Base-by-base conservation (phyloP, 805 yeast species). In the Spathaspora sp. region DNA sequence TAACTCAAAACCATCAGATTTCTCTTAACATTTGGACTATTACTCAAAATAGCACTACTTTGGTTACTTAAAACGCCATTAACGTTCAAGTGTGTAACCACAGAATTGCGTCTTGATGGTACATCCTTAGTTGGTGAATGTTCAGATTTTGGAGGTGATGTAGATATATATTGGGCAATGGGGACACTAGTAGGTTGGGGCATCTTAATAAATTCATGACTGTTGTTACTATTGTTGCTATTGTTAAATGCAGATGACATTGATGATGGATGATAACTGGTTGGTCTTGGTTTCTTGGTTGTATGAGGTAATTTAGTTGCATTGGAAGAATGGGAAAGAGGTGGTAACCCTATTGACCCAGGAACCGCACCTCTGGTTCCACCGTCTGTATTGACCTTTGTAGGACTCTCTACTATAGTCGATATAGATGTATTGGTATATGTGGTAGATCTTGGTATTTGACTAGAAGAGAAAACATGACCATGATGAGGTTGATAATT, bases 231-330 rank as follows among this genome's bases (percentile, higher is more conserved):
- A n/a, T 43, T 42, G 58, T 60, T 57, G 40, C 17, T 35, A 29
- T 48, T 44, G 16, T 60, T 56, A 43, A 60, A 60, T 1, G 57
- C 54, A 3, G 74, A 65, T 4, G 73, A 56, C 69, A 71, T 64
- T 12, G 81, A 73, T 1, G 85, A 78, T 16, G 96, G 96, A 62
- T 88, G 92, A 61, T 86, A 88, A 9, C 94, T 87, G 0, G 93
- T 87, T 42, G 96, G 96, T 64, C 96, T 79, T 52, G 90, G 92
- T 61, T 81, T 85, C 64, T 82, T 79, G 47, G 61, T 62, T 10
- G 75, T 61, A 28, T 77, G 79, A 8, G 80, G 79, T 48, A 77
- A 66, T 60, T 72, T 68, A 31, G 64, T 56, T 1, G 69, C 53
- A 1, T 65, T 70, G 29, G 46, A 18, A 23, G 39, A 12, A 31